phyloP scores from a whole-genome alignment of 176 grass and related monocot species.

The Dendrocalamus sinicus region DNA sequence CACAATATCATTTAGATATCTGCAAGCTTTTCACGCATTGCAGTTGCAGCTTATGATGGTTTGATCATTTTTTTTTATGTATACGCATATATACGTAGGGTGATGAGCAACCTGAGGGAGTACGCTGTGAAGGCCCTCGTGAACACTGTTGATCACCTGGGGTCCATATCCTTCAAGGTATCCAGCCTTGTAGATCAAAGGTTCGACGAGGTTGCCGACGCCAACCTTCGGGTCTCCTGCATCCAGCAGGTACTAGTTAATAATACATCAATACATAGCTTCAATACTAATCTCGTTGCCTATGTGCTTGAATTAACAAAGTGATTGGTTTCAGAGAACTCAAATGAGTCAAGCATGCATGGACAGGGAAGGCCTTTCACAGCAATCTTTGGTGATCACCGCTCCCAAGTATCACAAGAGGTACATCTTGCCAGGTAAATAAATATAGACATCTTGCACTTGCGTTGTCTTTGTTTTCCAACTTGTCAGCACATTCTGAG shows the following conservation, averaged over 20 bases:
- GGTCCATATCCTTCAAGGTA: constrained; percentile 80
- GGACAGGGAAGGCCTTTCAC: constrained; percentile 77
- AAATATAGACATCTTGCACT: background rate
- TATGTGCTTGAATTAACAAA: constrained; percentile 13
- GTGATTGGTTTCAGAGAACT: constrained; percentile 59
- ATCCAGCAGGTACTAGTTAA: constrained; percentile 64
- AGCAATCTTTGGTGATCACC: constrained; percentile 84
- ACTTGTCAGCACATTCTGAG: constrained; percentile 6
- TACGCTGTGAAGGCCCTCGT: constrained; percentile 78
- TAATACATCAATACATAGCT: background rate
- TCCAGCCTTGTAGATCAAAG: constrained; percentile 62
- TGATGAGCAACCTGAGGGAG: constrained; percentile 68
- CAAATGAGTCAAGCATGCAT: constrained; percentile 59
- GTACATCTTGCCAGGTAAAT: constrained; percentile 77
- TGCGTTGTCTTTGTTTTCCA: background rate
- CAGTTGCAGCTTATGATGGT: background rate
- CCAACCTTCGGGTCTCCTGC: constrained; percentile 58
- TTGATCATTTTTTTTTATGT: background rate
- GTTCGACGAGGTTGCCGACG: constrained; percentile 51
- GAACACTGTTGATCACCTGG: constrained; percentile 85
- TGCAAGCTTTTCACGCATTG: background rate
- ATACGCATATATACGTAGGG: constrained; percentile 39
- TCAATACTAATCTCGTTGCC: background rate
- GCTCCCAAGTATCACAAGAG: constrained; percentile 84
- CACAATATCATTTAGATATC: constrained; percentile 8